Base-by-base conservation (phyloP, 2,329 filamentous ascomycete genomes). In the Pestalotiopsis sp. region DNA sequence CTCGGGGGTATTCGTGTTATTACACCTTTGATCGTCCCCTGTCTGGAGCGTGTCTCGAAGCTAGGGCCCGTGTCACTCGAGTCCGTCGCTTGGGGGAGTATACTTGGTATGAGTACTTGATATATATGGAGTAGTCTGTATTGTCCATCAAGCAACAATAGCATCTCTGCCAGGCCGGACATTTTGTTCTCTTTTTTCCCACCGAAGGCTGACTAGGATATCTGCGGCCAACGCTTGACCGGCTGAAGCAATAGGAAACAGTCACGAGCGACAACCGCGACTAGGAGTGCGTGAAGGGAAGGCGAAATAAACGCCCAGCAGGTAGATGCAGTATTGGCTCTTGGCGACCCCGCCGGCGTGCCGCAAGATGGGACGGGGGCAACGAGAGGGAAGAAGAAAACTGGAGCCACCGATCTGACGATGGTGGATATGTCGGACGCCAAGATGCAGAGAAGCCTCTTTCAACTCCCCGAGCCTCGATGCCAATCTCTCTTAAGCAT, bases 371-470 rank as follows among this genome's bases (percentile, higher is more conserved):
- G 41, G 20, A 9, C 31, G 38, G 61, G 61, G 61, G 36, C 61
- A 64, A 64, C 39, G 38, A 20, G 45, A 52, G 20, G n/a, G 20
- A 39, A 64, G 13, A 13, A 20, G 38, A 64, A 62, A 62, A 62
- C 36, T 64, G 61, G 61, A 49, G 61, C 61, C 4, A 52, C 45
- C 12, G 61, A 45, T 64, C 61, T 64, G 61, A 52, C 39, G 61
- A 49, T 64, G 61, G 61, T 64, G 61, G 61, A 64, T 36, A 31
- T 64, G 61, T 38, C 49, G 61, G 61, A 64, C n/a, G 38, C 61
- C 20, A 25, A 64, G 38, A 23, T 36, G 36, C 39, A 31, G 38
- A 64, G 25, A 39, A 38, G 59, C 31, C 31, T 62, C 31, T 36
- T 39, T 36, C n/a, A 52, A 52, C 45, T 52, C 20, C n/a, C 45